Evolutionary conservation across 2,329 filamentous ascomycete species (phyloP).

Genomic region (Boeremia lycopersici): DNA sequence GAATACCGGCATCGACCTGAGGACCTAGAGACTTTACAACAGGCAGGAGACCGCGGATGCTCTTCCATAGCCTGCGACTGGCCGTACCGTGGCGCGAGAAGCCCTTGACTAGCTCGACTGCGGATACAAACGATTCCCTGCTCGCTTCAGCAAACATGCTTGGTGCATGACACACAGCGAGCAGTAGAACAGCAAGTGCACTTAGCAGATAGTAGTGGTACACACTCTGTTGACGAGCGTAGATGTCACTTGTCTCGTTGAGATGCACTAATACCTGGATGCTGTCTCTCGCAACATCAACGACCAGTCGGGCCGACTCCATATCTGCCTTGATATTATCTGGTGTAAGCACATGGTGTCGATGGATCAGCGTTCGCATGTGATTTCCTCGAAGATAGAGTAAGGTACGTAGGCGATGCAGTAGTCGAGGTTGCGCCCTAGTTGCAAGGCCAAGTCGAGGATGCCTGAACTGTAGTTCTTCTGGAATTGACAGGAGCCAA

Average conservation of each 20-base stretch:
- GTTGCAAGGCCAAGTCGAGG: conserved; percentile 18
- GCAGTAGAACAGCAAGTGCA: conserved; percentile 22
- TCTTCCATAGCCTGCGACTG: conserved; percentile 29
- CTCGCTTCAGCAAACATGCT: conserved; percentile 22
- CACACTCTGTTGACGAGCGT: conserved; percentile 24
- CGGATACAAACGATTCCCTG: conserved; percentile 24
- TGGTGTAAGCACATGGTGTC: conserved; percentile 27
- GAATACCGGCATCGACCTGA: neutral
- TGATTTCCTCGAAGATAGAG: conserved; percentile 28
- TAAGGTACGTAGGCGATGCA: conserved; percentile 23
- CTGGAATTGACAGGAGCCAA: conserved; percentile 24
- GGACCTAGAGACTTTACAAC: conserved; percentile 20
- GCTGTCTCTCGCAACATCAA: conserved; percentile 27
- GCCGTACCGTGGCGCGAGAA: conserved; percentile 25
- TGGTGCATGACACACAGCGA: conserved; percentile 31
- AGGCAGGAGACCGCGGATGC: conserved; percentile 25
- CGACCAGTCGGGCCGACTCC: conserved; percentile 21
- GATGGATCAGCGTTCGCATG: conserved; percentile 24
- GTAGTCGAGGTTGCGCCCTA: conserved; percentile 18
- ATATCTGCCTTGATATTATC: conserved; percentile 21
- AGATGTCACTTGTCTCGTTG: conserved; percentile 28
- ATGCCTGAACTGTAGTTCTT: conserved; percentile 25
- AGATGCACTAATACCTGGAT: conserved; percentile 28
- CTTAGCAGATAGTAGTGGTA: conserved; percentile 30
- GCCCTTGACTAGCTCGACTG: conserved; percentile 27